phyloP scores from a whole-genome alignment of 768 basidiomycete species.

The Suillus subalutaceus region DNA sequence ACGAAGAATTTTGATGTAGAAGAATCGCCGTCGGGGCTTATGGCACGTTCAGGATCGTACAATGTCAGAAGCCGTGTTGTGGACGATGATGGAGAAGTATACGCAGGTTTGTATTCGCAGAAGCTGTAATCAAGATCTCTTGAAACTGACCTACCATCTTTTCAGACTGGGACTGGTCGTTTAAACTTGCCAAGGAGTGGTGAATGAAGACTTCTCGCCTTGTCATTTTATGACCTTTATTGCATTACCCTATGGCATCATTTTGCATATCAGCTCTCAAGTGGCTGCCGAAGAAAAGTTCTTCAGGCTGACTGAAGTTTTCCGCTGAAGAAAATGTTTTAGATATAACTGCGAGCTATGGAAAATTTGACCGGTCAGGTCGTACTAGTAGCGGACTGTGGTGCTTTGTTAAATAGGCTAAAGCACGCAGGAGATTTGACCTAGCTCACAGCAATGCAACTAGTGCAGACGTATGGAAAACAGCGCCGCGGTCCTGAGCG shows the following conservation, averaged over 20 bases:
- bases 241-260: slow-evolving; percentile 31
- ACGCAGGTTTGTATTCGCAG: slow-evolving; percentile 60
- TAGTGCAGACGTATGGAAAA: not conserved
- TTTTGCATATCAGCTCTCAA: slow-evolving; percentile 26
- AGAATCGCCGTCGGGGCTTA: slow-evolving; percentile 73
- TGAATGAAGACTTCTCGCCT: slow-evolving; percentile 32
- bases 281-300: not conserved
- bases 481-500: not conserved
- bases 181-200: slow-evolving; percentile 95
- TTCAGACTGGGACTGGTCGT: slow-evolving; percentile 62
- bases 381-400: not conserved
- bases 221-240: slow-evolving; percentile 18
- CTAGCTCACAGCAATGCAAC: not conserved
- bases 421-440: not conserved
- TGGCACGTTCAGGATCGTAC: slow-evolving; percentile 84
- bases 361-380: not conserved
- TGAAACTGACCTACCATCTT: slow-evolving; percentile 15
- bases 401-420: not conserved
- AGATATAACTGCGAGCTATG: not conserved
- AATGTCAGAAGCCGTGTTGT: slow-evolving; percentile 78
- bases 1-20: slow-evolving; percentile 77
- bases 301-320: not conserved
- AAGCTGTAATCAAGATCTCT: not conserved
- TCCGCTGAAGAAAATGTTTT: not conserved
- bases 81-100: slow-evolving; percentile 85